phyloP scores from a whole-genome alignment of 495 filamentous ascomycete genomes.

The Penicillium bialowiezense region DNA sequence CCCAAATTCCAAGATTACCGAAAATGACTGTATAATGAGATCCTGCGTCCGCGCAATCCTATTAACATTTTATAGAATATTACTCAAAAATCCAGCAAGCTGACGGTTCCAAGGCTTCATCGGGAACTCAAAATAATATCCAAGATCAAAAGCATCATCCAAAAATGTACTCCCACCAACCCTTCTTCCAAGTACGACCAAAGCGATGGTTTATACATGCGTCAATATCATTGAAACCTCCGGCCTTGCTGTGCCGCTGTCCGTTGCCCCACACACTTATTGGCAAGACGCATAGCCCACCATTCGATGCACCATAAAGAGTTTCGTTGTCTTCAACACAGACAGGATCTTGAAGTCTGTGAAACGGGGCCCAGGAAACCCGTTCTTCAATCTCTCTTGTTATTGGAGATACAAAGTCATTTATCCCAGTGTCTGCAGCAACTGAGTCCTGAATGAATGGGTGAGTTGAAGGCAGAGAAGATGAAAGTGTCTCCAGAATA shows the following conservation, averaged over 20 bases:
- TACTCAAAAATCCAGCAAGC: too few species aligned
- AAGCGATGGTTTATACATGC: constrained; percentile 44
- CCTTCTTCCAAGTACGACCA: constrained; percentile 36
- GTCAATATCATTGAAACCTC: constrained; percentile 24
- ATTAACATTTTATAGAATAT: too few species aligned
- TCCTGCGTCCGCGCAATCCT: too few species aligned
- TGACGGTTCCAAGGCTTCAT: too few species aligned
- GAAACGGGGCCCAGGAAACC: constrained; percentile 45
- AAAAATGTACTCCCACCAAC: constrained; percentile 33
- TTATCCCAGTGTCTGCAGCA: constrained; percentile 25
- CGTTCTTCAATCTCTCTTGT: constrained; percentile 5
- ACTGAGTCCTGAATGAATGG: constrained; percentile 26
- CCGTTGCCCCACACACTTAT: constrained; percentile 45
- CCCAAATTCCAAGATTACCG: too few species aligned
- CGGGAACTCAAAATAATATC: too few species aligned
- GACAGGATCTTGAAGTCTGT: constrained; percentile 26
- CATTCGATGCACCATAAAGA: constrained; percentile 17
- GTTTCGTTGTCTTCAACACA: constrained; percentile 32
- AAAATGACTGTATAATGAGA: too few species aligned
- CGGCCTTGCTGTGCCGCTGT: constrained; percentile 40
- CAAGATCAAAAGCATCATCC: constrained; percentile 6
- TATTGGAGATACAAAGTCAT: constrained; percentile 18
- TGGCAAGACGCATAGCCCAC: constrained; percentile 42
- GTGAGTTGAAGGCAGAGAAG: constrained; percentile 30
- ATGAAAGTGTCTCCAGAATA: constrained; percentile 36